A percentile compares a stretch with the other conserved stretches of the same genome.
These are phyloP conservation scores for Pythium oligandrum DNA, from an alignment of 352 stramenopile genomes.

Conservation along the genomic window DNA sequence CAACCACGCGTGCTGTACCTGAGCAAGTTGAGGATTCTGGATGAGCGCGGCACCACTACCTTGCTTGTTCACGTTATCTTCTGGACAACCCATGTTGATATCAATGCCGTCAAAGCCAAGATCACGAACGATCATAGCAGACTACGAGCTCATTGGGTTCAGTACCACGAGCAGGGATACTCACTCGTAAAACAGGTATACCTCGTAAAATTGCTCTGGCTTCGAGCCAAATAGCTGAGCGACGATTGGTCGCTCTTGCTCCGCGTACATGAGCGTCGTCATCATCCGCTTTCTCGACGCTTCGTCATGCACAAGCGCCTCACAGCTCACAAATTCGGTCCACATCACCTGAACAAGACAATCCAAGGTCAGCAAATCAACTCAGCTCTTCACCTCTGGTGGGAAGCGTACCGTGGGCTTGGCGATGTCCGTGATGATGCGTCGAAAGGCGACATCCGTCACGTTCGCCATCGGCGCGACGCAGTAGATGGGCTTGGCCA, in stretches of 20 bases:
- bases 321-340: constrained; percentile 85
- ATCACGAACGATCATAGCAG: constrained; percentile 66
- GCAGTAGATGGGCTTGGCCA: constrained; percentile 71
- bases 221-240: constrained; percentile 86
- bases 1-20: constrained; percentile 11
- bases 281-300: constrained; percentile 68
- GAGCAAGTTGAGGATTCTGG: constrained; percentile 46
- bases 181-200: constrained; percentile 7
- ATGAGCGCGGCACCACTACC: constrained; percentile 68
- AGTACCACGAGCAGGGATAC: too few species aligned
- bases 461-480: constrained; percentile 85
- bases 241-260: constrained; percentile 70
- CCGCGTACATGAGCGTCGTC: constrained; percentile 65
- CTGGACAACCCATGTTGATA: constrained; percentile 84
- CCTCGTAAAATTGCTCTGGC: constrained; percentile 81
- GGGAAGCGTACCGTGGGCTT: constrained; percentile 47
- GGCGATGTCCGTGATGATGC: constrained; percentile 66
- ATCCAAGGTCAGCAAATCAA: background rate
- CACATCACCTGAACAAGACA: constrained; percentile 47
- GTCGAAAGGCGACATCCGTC: constrained; percentile 68
- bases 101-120: constrained; percentile 83
- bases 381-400: background rate
- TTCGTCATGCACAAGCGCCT: constrained; percentile 63
- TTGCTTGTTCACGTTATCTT: constrained; percentile 78
- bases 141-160: constrained; percentile 21